A percentile compares a stretch with the other conserved stretches of the same genome.
Conservation (phyloP, 345 rosid genomes). For the Aurinia saxatilis region DNA sequence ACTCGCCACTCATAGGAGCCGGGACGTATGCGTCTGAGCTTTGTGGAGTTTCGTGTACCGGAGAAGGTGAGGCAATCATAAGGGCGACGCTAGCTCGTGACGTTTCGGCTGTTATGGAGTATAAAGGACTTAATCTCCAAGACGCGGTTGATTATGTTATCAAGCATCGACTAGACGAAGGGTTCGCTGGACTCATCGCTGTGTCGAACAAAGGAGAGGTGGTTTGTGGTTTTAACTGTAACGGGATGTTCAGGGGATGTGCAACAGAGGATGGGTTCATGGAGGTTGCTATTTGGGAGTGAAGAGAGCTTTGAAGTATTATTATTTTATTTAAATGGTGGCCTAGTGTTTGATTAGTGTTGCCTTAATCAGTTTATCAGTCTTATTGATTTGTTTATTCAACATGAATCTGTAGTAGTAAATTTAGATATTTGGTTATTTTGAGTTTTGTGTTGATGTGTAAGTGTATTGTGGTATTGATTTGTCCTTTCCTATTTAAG, state of each 20-base stretch:
- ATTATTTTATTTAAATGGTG: not conserved
- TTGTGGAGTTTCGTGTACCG: slow-evolving; percentile 85
- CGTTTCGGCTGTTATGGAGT: slow-evolving; percentile 95
- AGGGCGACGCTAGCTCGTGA: slow-evolving; percentile 84
- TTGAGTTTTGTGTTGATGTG: not conserved
- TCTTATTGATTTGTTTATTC: not conserved
- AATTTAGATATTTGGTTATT: not conserved
- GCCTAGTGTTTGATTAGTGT: slow-evolving; percentile 2
- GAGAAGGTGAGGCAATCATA: slow-evolving; percentile 96
- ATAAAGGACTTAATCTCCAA: slow-evolving; percentile 69
- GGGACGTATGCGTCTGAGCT: slow-evolving; percentile 83
- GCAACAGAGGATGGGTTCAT: slow-evolving; percentile 89
- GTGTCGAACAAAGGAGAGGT: slow-evolving; percentile 84
- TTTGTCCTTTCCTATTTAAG: not conserved
- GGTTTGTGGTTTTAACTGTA: slow-evolving; percentile 70
- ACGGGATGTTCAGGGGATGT: slow-evolving; percentile 86
- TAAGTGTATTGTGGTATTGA: not conserved
- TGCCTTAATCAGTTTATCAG: not conserved
- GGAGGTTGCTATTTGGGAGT: slow-evolving; percentile 77
- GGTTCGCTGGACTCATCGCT: slow-evolving; percentile 82
- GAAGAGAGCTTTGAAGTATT: not conserved
- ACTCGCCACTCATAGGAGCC: slow-evolving; percentile 91
- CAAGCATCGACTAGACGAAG: slow-evolving; percentile 72
- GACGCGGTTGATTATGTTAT: slow-evolving; percentile 80
- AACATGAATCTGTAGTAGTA: not conserved